Conservation (phyloP, 2,329 filamentous ascomycete genomes). For the Waltergamsia citrina region DNA sequence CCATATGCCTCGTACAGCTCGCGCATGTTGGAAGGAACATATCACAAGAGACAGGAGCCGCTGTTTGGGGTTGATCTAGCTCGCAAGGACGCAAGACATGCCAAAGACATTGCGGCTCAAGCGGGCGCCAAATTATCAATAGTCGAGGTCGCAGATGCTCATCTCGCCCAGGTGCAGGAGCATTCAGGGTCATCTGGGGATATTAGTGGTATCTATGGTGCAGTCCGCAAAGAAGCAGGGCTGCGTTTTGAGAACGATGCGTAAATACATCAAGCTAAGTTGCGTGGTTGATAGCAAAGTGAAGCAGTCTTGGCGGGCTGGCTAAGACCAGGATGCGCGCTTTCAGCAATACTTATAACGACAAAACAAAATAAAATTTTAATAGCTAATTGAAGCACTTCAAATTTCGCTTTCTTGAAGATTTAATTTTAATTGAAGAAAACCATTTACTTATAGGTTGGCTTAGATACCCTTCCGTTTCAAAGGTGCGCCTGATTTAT, state of each 20-base stretch:
- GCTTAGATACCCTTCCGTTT: no score
- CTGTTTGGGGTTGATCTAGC: constrained; percentile 76
- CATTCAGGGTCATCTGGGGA: constrained; percentile 63
- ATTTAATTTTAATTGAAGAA: no score
- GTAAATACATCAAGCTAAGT: background rate
- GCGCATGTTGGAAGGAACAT: constrained; percentile 67
- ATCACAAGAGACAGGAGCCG: constrained; percentile 67
- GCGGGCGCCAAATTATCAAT: constrained; percentile 54
- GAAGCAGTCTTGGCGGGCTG: background rate
- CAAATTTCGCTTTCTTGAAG: no score
- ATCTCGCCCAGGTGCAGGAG: constrained; percentile 61
- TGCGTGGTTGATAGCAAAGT: background rate
- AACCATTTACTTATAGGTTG: no score
- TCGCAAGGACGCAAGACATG: constrained; percentile 73
- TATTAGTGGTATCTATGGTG: constrained; percentile 75
- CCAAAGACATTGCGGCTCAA: constrained; percentile 52
- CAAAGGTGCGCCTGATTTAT: no score
- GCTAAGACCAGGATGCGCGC: no score
- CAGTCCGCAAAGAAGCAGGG: constrained; percentile 63
- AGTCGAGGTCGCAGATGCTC: constrained; percentile 57
- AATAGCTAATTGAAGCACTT: no score
- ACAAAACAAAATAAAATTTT: no score
- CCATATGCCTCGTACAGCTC: constrained; percentile 66
- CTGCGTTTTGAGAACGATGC: constrained; percentile 60
- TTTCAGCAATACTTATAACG: no score